These are phyloP conservation scores for Orbilia ellipsospora DNA, from an alignment of 2,329 filamentous ascomycete genomes.

Conservation along the genomic window DNA sequence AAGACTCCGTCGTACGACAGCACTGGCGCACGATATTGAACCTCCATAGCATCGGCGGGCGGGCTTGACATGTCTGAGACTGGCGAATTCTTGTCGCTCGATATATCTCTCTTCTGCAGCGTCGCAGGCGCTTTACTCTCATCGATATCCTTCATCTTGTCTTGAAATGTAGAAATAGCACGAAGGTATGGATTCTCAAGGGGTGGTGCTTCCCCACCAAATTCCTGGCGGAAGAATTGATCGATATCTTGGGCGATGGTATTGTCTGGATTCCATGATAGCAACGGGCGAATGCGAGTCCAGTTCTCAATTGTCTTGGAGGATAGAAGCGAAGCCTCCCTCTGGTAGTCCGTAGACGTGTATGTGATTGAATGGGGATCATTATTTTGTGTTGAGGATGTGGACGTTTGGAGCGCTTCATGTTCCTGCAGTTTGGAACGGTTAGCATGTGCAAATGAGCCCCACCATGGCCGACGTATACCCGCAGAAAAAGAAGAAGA, in stretches of 20 bases:
- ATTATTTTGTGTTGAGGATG: slow-evolving; percentile 35
- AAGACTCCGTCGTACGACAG: slow-evolving; percentile 54
- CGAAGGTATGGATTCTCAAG: slow-evolving; percentile 45
- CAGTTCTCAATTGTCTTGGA: slow-evolving; percentile 50
- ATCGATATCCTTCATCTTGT: slow-evolving; percentile 47
- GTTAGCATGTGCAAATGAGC: background rate
- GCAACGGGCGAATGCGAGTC: slow-evolving; percentile 45
- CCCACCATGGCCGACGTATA: background rate
- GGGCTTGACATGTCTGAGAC: slow-evolving; percentile 37
- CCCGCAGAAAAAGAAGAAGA: too few relatives aligned
- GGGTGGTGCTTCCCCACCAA: slow-evolving; percentile 21
- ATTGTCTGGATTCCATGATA: slow-evolving; percentile 41
- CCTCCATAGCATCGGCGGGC: slow-evolving; percentile 41
- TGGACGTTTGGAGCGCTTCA: slow-evolving; percentile 40
- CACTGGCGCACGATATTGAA: slow-evolving; percentile 45
- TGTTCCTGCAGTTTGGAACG: slow-evolving; percentile 35
- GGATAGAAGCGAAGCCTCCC: slow-evolving; percentile 35
- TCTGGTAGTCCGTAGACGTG: slow-evolving; percentile 37
- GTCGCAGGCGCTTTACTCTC: slow-evolving; percentile 45
- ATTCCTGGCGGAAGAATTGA: slow-evolving; percentile 49
- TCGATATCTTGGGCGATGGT: slow-evolving; percentile 50
- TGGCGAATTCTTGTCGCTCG: slow-evolving; percentile 35
- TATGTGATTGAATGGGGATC: slow-evolving; percentile 2
- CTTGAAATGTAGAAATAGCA: slow-evolving; percentile 33
- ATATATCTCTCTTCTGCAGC: slow-evolving; percentile 32